phyloP scores from a whole-genome alignment of 2,329 filamentous ascomycete species.

The Calonectria pauciramosa region DNA sequence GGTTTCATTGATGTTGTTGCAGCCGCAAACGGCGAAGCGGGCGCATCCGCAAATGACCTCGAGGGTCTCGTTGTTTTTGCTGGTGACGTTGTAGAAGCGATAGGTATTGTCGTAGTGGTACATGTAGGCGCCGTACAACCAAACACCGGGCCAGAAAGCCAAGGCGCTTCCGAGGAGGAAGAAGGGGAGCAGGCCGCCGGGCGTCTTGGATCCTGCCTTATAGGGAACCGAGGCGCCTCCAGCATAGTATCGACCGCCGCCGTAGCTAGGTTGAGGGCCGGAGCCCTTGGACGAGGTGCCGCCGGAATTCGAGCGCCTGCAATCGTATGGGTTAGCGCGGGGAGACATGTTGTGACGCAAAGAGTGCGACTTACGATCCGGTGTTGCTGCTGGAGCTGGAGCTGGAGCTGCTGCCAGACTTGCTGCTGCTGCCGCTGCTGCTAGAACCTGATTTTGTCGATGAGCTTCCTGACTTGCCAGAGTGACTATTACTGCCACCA shows the following conservation, averaged over 20 bases:
- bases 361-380: constrained; percentile 23
- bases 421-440: constrained; percentile 29
- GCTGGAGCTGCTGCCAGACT: constrained; percentile 32
- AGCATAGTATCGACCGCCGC: constrained; percentile 75
- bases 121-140: constrained; percentile 74
- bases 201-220: constrained; percentile 64
- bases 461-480: constrained; percentile 40
- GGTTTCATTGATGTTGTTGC: constrained; percentile 76
- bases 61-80: constrained; percentile 53
- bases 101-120: constrained; percentile 64
- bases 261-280: constrained; percentile 69
- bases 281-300: constrained; percentile 70
- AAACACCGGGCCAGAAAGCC: constrained; percentile 74
- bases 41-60: constrained; percentile 66
- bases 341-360: too few species aligned
- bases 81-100: constrained; percentile 64
- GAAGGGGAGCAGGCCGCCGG: constrained; percentile 66
- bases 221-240: constrained; percentile 76
- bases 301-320: constrained; percentile 53
- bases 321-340: constrained; percentile 7
- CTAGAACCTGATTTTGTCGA: constrained; percentile 23
- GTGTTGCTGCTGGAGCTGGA: constrained; percentile 30
- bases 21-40: constrained; percentile 67
- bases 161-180: constrained; percentile 64
- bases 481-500: not conserved